Evolutionary conservation across 768 basidiomycete species (phyloP), one percentile per base, ranked within the genome.

Genomic region (Suillus plorans): DNA sequence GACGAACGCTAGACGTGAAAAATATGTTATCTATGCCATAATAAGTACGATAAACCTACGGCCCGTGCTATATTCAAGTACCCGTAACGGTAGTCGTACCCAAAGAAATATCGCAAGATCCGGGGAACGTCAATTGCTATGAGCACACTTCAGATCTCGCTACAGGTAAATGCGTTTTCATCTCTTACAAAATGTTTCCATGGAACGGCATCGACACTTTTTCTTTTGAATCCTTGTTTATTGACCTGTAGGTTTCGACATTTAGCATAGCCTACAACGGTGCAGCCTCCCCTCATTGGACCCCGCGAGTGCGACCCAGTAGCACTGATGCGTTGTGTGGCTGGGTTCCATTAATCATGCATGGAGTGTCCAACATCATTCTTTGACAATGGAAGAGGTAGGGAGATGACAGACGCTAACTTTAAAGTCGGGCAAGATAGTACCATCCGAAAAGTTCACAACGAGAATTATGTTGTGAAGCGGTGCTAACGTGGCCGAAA

Each of bases 361-460:
- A 82, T 73, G 61, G 69, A 73, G 39, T 70, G 64, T 65, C 82
- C 82, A 52, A 73, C 71, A 10, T 63, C 66, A 63, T 78, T 81
- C 37, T 81, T 76, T 36, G 78, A 69, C 41, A 63, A 57, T 65
- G 66, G 69, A 63, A 57, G 34, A 12, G 60, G 59, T 18, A 34
- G 55, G 1, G 22, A 31, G 22, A 67, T 36, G 50, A 41, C 59
- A 57, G 71, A 69, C 59, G 68, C 71, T 60, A 66, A 78, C 73
- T 47, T 62, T 69, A 67, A 75, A 71, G 65, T 75, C 74, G 25
- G 84, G 84, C 71, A 85, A 82, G 2, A 80, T 81, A n/a, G n/a
- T n/a, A 25, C 77, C 79, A n/a, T 78, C 78, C 9, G 83, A 77
- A 61, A 81, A 82, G 70, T 86, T 84, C 67, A 80, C 83, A 84